Evolutionary conservation across 2,329 filamentous ascomycete species (phyloP), one percentile per base, ranked within the genome.

Genomic region (Clonostachys sp.): DNA sequence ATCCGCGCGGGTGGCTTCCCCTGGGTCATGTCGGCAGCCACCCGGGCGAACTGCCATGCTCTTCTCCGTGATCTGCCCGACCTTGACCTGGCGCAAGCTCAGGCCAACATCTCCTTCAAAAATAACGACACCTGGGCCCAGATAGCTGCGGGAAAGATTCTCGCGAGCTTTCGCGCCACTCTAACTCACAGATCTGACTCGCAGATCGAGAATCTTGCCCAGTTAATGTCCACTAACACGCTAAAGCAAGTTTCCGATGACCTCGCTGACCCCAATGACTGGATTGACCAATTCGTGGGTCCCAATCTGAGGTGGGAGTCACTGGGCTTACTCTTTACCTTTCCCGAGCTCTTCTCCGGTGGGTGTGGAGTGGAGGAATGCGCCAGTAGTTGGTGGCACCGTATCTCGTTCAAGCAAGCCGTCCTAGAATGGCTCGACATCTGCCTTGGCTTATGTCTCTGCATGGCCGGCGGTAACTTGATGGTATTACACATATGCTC

Each of bases 241-340:
- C 52, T 61, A 0, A 59, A 55, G 7, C 62, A 65, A 1, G 58
- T 72, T 10, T 33, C 43, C 20, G 68, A 73, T 13, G 56, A 66
- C 0, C 60, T 67, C 9, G 49, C 58, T 0, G 59, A 63, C n/a
- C 52, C 64, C 0, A 51, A 63, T 5, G 54, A 55, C n/a, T 75
- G 70, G 69, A 53, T 67, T 1, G 56, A 53, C 3, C 67, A 72
- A 35, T 70, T 74, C 43, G 60, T 58, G 0, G 70, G 70, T 0
- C 50, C 51, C 0, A 65, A 64, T 14, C 55, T 71, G 17, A 61
- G 72, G 1, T 75, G 72, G 72, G 72, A 75, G 45, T 64, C 67
- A 0, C 46, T 75, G 2, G 71, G 70, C 0, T 45, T 73, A 12
- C 52, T 72, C 2, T 74, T 51, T 30, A 49, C 45, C 5, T 49